A percentile compares a stretch with the other conserved stretches of the same genome.
These are phyloP conservation scores for Avena eriantha DNA, from an alignment of 176 grass and related monocot species.

Conservation along the genomic window DNA sequence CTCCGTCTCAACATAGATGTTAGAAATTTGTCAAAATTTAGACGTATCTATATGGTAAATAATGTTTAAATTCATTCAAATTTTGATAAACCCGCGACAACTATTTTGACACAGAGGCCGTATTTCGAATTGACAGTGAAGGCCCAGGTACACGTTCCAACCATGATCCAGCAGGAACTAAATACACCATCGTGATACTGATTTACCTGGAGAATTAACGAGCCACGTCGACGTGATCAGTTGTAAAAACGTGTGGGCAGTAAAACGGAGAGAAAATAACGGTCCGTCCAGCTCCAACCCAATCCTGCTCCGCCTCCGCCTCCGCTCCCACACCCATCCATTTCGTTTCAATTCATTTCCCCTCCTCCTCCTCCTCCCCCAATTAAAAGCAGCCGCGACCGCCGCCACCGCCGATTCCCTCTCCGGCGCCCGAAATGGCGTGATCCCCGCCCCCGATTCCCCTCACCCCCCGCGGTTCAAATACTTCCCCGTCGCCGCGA, in stretches of 20 bases:
- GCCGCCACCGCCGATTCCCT: conserved; percentile 35
- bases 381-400: conserved; percentile 41
- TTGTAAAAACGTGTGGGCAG: conserved; percentile 2
- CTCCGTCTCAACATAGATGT: no score
- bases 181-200: not conserved
- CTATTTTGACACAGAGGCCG: no score
- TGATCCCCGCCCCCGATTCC: conserved; percentile 43
- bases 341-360: conserved; percentile 16
- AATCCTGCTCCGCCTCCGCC: conserved; percentile 12
- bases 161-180: not conserved
- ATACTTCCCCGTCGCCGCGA: not conserved
- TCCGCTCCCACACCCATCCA: not conserved
- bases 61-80: no score
- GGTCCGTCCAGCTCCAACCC: conserved; percentile 26
- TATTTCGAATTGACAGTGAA: no score
- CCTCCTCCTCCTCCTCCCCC: not conserved
- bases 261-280: conserved; percentile 24
- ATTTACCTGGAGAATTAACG: not conserved
- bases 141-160: not conserved
- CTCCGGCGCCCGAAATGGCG: conserved; percentile 38
- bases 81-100: no score
- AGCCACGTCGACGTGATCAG: not conserved
- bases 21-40: no score
- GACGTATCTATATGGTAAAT: no score
- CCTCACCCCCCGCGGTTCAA: conserved; percentile 4